These are phyloP conservation scores for Elsinoe perseae DNA, from an alignment of 2,329 filamentous ascomycete species.

Conservation along the genomic window DNA sequence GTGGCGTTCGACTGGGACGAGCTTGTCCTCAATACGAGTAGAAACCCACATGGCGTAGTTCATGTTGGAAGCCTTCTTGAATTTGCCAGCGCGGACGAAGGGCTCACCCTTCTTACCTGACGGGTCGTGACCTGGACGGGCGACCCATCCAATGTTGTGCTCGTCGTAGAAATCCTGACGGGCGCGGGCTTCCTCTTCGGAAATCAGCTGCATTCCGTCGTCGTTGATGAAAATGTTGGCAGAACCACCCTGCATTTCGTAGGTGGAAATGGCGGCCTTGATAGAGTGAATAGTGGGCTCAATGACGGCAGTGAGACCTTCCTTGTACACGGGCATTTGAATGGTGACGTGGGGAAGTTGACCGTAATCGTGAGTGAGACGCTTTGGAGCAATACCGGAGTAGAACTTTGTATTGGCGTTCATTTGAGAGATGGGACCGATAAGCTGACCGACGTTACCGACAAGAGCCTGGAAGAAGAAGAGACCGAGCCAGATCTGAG, in stretches of 20 bases:
- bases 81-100: slow-evolving; percentile 55
- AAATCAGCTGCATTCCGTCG: slow-evolving; percentile 58
- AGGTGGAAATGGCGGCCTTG: slow-evolving; percentile 42
- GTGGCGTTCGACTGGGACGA: slow-evolving; percentile 49
- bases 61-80: slow-evolving; percentile 70
- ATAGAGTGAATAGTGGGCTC: slow-evolving; percentile 33
- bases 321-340: slow-evolving; percentile 37
- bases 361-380: slow-evolving; percentile 30
- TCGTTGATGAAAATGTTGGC: slow-evolving; percentile 63
- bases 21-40: slow-evolving; percentile 61
- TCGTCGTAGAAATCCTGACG: slow-evolving; percentile 44
- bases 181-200: slow-evolving; percentile 37
- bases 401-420: slow-evolving; percentile 40
- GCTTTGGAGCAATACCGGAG: slow-evolving; percentile 36
- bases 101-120: slow-evolving; percentile 44
- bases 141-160: slow-evolving; percentile 44
- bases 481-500: slow-evolving; percentile 53
- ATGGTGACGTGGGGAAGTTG: slow-evolving; percentile 50
- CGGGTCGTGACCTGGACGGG: slow-evolving; percentile 44
- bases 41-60: slow-evolving; percentile 59
- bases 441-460: slow-evolving; percentile 35
- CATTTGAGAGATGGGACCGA: slow-evolving; percentile 40
- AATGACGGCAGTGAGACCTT: slow-evolving; percentile 34
- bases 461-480: slow-evolving; percentile 44
- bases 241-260: slow-evolving; percentile 52